phyloP scores from a whole-genome alignment of 192 early-diverging fungal species.

The Polychytrium aggregatum region DNA sequence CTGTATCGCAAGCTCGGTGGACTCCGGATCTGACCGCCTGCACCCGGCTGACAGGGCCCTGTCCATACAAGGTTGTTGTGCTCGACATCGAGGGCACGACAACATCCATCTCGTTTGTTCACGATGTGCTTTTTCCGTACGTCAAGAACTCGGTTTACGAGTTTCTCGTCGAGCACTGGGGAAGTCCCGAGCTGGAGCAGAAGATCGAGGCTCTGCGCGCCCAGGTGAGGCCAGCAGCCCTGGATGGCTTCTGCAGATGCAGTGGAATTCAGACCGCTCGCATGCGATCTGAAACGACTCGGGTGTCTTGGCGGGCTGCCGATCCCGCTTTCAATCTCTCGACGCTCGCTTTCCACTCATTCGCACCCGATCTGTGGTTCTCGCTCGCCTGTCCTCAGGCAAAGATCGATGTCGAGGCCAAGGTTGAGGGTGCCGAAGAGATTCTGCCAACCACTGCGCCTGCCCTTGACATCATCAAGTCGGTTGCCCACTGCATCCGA shows the following conservation, averaged over 20 bases:
- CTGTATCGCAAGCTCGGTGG: too few species aligned
- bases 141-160: slow-evolving; percentile 43
- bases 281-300: too few species aligned
- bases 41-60: neutral
- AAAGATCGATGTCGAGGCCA: slow-evolving; percentile 5
- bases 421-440: slow-evolving; percentile 7
- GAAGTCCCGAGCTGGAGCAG: slow-evolving; percentile 18
- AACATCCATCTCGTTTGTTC: slow-evolving; percentile 92
- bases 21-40: too few species aligned
- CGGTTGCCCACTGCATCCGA: slow-evolving; percentile 55
- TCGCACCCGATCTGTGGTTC: too few species aligned
- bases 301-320: too few species aligned
- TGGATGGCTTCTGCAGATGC: too few species aligned
- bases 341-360: too few species aligned
- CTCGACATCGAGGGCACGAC: slow-evolving; percentile 95
- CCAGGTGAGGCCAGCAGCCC: slow-evolving; percentile 35
- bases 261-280: too few species aligned
- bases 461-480: slow-evolving; percentile 32
- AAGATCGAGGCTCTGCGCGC: slow-evolving; percentile 38
- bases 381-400: too few species aligned
- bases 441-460: too few species aligned
- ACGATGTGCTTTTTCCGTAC: slow-evolving; percentile 88
- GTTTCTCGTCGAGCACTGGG: slow-evolving; percentile 59
- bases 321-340: too few species aligned
- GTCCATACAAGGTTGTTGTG: slow-evolving; percentile 45